A percentile compares a stretch with the other conserved stretches of the same genome.
These are phyloP conservation scores for Curvularia lunata DNA, from an alignment of 2,329 filamentous ascomycete genomes.

Conservation along the genomic window DNA sequence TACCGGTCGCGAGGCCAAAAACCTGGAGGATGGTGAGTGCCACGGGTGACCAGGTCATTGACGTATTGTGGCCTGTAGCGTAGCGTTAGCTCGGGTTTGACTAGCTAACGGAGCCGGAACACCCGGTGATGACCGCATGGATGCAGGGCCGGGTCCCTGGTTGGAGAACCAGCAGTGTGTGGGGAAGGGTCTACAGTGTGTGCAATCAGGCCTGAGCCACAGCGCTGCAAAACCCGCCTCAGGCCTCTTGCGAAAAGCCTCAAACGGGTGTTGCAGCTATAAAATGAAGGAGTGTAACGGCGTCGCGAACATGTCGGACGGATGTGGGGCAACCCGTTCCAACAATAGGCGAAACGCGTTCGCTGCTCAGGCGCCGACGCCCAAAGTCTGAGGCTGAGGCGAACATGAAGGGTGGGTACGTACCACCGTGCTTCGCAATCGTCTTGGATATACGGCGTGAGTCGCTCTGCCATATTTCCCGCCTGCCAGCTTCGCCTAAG, in stretches of 20 bases:
- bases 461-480: conserved; percentile 39
- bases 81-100: conserved; percentile 19
- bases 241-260: conserved; percentile 2
- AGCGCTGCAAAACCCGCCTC: neutral
- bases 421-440: conserved; percentile 48
- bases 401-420: conserved; percentile 15
- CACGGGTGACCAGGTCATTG: conserved; percentile 42
- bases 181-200: conserved; percentile 13
- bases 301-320: conserved; percentile 12
- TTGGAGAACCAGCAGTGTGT: conserved; percentile 11
- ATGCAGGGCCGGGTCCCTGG: conserved; percentile 7
- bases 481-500: conserved; percentile 44
- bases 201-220: neutral
- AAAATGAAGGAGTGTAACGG: conserved; percentile 11
- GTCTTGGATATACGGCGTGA: conserved; percentile 40
- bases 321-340: conserved; percentile 16
- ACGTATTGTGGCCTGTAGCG: conserved; percentile 38
- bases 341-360: conserved; percentile 17
- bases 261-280: conserved; percentile 10
- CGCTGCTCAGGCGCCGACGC: conserved; percentile 4
- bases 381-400: conserved; percentile 2
- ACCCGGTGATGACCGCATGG: conserved; percentile 21
- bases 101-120: conserved; percentile 12
- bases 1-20: conserved; percentile 32
- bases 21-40: conserved; percentile 37